Evolutionary conservation across 2,329 filamentous ascomycete genomes (phyloP), one percentile per base, ranked within the genome.

Genomic region (Claviceps paspali): DNA sequence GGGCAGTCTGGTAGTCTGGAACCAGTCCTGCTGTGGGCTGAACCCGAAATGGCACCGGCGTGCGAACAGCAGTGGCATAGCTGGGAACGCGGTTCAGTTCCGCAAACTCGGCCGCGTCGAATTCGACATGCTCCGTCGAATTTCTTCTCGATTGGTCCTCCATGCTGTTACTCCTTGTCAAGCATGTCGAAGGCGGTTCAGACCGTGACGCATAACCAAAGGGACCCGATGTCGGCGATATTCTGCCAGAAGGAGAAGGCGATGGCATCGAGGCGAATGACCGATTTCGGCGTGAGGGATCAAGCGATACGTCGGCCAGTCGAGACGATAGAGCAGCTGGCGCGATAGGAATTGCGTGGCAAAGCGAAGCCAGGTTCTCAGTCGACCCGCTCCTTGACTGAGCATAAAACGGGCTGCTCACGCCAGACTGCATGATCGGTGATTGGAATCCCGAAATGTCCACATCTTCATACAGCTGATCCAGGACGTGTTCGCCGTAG

Each of bases 401-500:
- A 6, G 66, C 70, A 49, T 76, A 77, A 48, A 85, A 79, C 0
- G 91, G 91, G 26, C 85, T 95, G 53, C 73, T 85, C 40, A 84
- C 70, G n/a, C 79, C 78, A 38, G 82, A 79, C 62, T 66, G 71
- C 26, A 73, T 63, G 1, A 69, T 76, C 1, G 84, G 82, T 0
- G 82, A 87, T 56, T 86, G 79, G 53, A 87, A 82, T n/a, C 83
- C 84, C 37, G 70, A 76, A 7, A 75, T 69, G 48, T 94, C 84
- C 40, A 95, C 71, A 43, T 88, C 84, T 47, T 85, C 84, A 59
- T 93, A 98, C 1, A 96, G 67, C 53, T 84, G 79, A 55, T 98
- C 91, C 19, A 96, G 73, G 31, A 82, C 71, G 56, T 96, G 91
- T 49, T 88, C 76, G 41, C 85, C 86, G 49, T 98, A 98, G 28